Conservation (phyloP, 352 stramenopile species). For the Paralagenidium karlingii region DNA sequence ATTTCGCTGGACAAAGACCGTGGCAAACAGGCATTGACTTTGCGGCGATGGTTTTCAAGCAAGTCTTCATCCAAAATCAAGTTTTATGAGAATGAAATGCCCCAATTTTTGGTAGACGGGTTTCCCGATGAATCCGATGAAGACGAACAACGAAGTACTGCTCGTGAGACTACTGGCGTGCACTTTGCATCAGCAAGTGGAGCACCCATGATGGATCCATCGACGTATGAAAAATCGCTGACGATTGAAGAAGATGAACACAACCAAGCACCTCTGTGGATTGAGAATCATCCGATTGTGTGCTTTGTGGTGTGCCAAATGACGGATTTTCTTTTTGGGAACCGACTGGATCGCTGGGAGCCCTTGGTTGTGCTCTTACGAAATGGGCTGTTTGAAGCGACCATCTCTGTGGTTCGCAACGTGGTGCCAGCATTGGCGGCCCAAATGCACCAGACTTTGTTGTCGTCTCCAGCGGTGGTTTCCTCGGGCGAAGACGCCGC, state of each 20-base stretch:
- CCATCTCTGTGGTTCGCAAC: conserved; percentile 62
- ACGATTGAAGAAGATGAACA: conserved; percentile 9
- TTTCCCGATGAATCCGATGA: not conserved
- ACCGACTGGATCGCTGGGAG: conserved; percentile 73
- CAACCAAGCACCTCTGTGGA: too few species aligned
- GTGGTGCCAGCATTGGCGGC: conserved; percentile 51
- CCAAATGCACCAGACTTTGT: too few species aligned
- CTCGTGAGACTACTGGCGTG: not conserved
- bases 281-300: too few species aligned
- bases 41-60: conserved; percentile 77
- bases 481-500: too few species aligned
- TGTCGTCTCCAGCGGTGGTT: too few species aligned
- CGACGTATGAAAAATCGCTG: too few species aligned
- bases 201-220: too few species aligned
- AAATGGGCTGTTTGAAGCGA: conserved; percentile 34
- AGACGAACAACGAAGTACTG: not conserved
- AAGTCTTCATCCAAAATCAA: too few species aligned
- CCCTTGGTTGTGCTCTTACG: conserved; percentile 66
- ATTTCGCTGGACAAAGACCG: conserved; percentile 65
- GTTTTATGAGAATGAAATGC: not conserved
- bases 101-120: not conserved
- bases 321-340: conserved; percentile 57
- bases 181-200: too few species aligned
- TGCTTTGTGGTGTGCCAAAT: too few species aligned
- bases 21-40: conserved; percentile 53